Evolutionary conservation across 2,329 filamentous ascomycete species (phyloP).

Genomic region (Pseudopithomyces maydicus): DNA sequence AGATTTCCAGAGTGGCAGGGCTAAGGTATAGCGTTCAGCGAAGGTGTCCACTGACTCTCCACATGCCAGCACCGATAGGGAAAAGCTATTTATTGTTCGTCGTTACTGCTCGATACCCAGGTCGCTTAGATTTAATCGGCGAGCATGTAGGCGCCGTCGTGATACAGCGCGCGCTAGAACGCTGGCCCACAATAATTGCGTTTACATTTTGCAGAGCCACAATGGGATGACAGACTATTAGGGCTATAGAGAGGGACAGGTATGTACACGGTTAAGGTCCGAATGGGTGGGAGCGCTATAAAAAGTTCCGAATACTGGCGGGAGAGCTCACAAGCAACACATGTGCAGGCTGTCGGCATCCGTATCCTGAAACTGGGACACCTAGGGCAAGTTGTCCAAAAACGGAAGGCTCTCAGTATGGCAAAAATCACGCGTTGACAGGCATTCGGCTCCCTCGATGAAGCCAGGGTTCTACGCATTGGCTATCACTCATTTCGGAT

Average conservation of each 20-base stretch:
- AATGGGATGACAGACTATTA: no score
- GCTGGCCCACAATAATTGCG: background rate
- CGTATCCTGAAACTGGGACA: background rate
- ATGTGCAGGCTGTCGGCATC: background rate
- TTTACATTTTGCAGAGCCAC: background rate
- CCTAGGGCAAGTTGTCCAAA: background rate
- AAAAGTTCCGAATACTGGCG: background rate
- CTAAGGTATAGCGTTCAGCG: background rate
- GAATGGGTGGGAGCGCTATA: background rate
- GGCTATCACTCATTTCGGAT: no score
- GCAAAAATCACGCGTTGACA: background rate
- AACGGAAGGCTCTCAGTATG: background rate
- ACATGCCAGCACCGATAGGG: background rate
- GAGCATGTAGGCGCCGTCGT: background rate
- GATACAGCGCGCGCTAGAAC: background rate
- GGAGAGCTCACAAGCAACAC: background rate
- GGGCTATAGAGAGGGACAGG: no score
- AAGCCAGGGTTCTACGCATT: background rate
- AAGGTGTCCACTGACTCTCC: background rate
- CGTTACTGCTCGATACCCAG: no score
- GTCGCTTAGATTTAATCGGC: background rate
- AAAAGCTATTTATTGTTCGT: no score
- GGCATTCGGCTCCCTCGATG: background rate
- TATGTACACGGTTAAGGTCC: background rate
- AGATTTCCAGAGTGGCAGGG: no score